Percentiles rank a stretch among this genome's conserved stretches.
phyloP scores from a whole-genome alignment of 345 rosid species.

The Raphanus raphanistrum region DNA sequence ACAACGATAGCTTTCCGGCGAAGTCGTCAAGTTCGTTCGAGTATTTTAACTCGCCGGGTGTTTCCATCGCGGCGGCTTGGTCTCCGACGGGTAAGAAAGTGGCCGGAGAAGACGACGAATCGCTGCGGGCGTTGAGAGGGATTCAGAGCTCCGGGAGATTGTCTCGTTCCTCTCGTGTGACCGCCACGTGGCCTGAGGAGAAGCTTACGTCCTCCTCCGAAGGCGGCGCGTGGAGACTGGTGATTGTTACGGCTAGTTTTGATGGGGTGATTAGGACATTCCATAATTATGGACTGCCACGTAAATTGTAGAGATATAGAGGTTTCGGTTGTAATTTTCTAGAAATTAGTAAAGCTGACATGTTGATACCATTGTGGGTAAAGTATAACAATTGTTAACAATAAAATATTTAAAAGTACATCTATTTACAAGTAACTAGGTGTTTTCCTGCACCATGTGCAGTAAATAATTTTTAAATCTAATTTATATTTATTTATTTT shows the following conservation, averaged over 20 bases:
- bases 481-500: too few species aligned
- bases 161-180: conserved; percentile 55
- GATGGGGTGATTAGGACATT: conserved; percentile 75
- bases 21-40: conserved; percentile 64
- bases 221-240: conserved; percentile 63
- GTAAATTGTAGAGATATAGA: conserved; percentile 12
- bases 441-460: too few species aligned
- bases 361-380: background rate
- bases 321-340: background rate
- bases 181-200: conserved; percentile 96
- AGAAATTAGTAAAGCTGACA: background rate
- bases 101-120: conserved; percentile 1
- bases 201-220: conserved; percentile 49
- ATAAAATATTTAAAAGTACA: too few species aligned
- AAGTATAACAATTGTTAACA: background rate
- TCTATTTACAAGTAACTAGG: too few species aligned
- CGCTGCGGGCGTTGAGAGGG: conserved; percentile 37
- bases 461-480: too few species aligned
- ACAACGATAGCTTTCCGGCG: conserved; percentile 43
- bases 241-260: conserved; percentile 71
- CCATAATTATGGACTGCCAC: conserved; percentile 67
- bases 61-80: conserved; percentile 64
- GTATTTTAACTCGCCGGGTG: conserved; percentile 62
- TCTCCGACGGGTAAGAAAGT: conserved; percentile 27
- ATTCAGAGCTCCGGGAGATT: conserved; percentile 54